Base-by-base conservation (phyloP, 1,139 yeast genomes). In the Yamadazyma dushanensis region DNA sequence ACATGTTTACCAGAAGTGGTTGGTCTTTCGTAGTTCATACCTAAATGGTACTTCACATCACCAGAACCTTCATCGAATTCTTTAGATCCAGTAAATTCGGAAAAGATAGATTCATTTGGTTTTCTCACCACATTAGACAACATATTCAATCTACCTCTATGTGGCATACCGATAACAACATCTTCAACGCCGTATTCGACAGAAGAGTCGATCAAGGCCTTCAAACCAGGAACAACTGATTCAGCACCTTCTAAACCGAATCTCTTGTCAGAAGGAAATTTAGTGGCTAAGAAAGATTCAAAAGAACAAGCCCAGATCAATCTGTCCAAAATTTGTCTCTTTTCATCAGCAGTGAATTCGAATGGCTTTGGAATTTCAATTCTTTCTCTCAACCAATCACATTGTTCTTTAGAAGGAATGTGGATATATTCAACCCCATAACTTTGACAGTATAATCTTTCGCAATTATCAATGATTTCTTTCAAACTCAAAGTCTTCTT, bases 171-270 rank as follows among this genome's bases (percentile, higher is more conserved):
- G 54, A 94, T 84, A 55, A 92, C 95, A 45, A 92, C 80, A 61
- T 92, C 97, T 67, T 90, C 97, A 40, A 90, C 83, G 54, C 99
- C 99, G 45, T 73, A 70, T 51, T 89, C 97, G 36, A 90, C 97
- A 31, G 96, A 79, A 47, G 90, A 82, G 65, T 92, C 99, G 60
- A 92, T 90, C 61, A 92, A 68, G 34, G 97, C 86, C 72, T 92
- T 92, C 77, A 92, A 83, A 71, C 97, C 98, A 31, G 98, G 97
- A 36, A 92, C 88, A 54, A 86, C 85, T 32, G 96, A 74, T 70
- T 92, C 99, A 47, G 95, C 95, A 72, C 99, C 99, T 73, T 92
- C 99, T 45, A 92, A 76, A 65, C 98, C 98, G 59, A 92, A 92
- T 70, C 98, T 84, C 74, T 92, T 92, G 63, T 92, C 99, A 67